Evolutionary conservation across 164 flowering plant genomes (phyloP).

Genomic region (Euptelea pleiosperma): DNA sequence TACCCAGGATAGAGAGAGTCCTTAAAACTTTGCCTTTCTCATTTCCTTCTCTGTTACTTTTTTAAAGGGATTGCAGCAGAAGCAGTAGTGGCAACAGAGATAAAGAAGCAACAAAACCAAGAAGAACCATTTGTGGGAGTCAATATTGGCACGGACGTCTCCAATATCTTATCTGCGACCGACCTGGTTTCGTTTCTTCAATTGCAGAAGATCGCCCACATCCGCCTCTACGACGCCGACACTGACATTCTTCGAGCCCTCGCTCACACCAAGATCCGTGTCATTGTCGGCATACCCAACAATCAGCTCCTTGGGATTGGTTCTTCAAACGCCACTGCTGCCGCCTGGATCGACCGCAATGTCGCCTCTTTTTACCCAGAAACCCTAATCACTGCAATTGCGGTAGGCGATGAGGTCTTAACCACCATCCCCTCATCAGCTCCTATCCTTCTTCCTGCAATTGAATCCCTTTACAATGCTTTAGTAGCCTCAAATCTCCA

Average conservation of each 20-base stretch:
- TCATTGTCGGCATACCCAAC: constrained; percentile 82
- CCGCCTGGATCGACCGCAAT: constrained; percentile 73
- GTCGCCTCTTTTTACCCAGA: constrained; percentile 70
- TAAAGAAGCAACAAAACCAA: constrained; percentile 23
- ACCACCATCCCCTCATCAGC: constrained; percentile 71
- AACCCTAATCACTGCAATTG: constrained; percentile 64
- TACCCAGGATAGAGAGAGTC: neutral
- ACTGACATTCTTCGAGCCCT: constrained; percentile 63
- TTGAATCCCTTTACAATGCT: constrained; percentile 69
- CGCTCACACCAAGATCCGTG: constrained; percentile 68
- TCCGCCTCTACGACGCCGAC: constrained; percentile 80
- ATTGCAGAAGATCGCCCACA: constrained; percentile 66
- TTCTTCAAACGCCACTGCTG: constrained; percentile 83
- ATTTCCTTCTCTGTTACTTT: neutral
- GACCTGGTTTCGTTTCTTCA: constrained; percentile 66
- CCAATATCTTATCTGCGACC: constrained; percentile 51
- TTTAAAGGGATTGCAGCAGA: constrained; percentile 7
- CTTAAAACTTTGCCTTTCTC: neutral
- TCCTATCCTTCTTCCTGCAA: constrained; percentile 82
- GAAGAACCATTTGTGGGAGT: constrained; percentile 72
- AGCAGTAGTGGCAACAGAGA: constrained; percentile 2
- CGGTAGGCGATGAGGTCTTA: constrained; percentile 92
- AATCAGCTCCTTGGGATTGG: constrained; percentile 85
- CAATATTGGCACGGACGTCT: constrained; percentile 77
- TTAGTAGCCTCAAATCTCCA: constrained; percentile 74